Evolutionary conservation across 192 early-diverging fungal genomes (phyloP).

Genomic region (Entomortierella lignicola): DNA sequence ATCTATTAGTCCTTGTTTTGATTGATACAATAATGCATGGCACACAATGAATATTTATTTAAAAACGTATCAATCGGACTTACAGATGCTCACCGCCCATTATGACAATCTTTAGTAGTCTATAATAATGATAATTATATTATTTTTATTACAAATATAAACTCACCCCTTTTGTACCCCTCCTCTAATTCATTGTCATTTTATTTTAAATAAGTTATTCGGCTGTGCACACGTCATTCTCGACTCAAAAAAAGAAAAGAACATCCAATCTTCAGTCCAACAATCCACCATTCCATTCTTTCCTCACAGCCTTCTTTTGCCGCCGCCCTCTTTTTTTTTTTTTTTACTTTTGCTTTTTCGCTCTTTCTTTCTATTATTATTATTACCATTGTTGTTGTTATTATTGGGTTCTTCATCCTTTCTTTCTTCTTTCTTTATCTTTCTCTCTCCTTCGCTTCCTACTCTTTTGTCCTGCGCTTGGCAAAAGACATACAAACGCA

Average conservation of each 20-base stretch:
- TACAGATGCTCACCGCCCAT: conserved; percentile 1
- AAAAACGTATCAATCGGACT: not conserved
- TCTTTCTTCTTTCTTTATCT: not conserved
- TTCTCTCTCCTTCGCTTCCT: not conserved
- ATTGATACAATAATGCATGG: too few relatives aligned
- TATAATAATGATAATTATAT: not conserved
- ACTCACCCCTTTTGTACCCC: conserved; percentile 1
- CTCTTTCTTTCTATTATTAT: not conserved
- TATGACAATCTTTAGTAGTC: not conserved
- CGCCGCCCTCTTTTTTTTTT: not conserved
- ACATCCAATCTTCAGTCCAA: conserved; percentile 3
- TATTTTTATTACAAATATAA: not conserved
- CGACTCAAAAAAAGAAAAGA: conserved; percentile 3
- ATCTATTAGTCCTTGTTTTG: too few relatives aligned
- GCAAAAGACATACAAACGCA: too few relatives aligned
- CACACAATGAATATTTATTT: not conserved
- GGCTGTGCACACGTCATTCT: conserved; percentile 23
- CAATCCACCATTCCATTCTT: conserved; percentile 1
- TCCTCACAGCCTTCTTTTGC: not conserved
- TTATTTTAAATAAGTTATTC: conserved; percentile 9
- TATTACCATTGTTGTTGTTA: too few relatives aligned
- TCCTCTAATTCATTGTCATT: too few relatives aligned
- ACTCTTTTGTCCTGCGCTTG: not conserved
- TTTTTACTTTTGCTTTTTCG: not conserved
- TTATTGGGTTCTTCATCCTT: not conserved